Percentiles rank a stretch among this genome's conserved stretches.
Conservation (phyloP, 2,329 filamentous ascomycete genomes). For the Lecanoromycetidae sp. region DNA sequence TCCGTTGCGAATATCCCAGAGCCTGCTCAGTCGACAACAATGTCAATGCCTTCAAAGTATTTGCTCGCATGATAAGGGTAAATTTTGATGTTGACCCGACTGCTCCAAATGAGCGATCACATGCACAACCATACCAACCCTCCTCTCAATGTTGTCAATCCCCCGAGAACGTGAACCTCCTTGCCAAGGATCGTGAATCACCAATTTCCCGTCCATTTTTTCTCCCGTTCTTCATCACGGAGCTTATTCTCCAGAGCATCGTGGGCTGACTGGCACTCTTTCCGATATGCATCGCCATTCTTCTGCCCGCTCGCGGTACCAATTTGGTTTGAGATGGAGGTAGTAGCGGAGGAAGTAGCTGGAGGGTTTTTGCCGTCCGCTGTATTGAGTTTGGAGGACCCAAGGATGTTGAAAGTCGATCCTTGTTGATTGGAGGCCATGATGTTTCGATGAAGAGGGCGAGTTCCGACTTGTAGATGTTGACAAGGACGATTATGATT, state of each 20-base stretch:
- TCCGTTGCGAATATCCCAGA: too few relatives aligned
- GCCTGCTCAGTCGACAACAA: too few relatives aligned
- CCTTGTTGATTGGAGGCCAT: conserved; percentile 11
- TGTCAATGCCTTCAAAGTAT: too few relatives aligned
- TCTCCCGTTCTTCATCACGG: conserved; percentile 12
- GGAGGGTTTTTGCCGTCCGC: conserved; percentile 16
- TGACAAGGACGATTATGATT: neutral
- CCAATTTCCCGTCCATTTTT: conserved; percentile 9
- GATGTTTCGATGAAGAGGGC: neutral
- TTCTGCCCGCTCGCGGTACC: conserved; percentile 2
- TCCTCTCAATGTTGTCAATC: neutral
- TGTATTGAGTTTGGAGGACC: conserved; percentile 18
- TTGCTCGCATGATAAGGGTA: too few relatives aligned
- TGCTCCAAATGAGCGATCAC: too few relatives aligned
- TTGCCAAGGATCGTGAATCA: neutral
- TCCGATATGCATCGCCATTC: conserved; percentile 10
- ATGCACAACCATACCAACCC: too few relatives aligned
- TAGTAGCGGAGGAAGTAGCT: neutral
- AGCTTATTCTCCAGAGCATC: conserved; percentile 11
- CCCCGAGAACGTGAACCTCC: neutral
- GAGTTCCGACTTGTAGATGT: neutral
- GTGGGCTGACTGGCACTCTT: conserved; percentile 10
- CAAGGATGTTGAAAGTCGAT: conserved; percentile 16
- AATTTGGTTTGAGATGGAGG: conserved; percentile 5
- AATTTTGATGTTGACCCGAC: too few relatives aligned